Evolutionary conservation across 768 basidiomycete species (phyloP), one percentile per base, ranked within the genome.

Genomic region (Hericium coralloides): DNA sequence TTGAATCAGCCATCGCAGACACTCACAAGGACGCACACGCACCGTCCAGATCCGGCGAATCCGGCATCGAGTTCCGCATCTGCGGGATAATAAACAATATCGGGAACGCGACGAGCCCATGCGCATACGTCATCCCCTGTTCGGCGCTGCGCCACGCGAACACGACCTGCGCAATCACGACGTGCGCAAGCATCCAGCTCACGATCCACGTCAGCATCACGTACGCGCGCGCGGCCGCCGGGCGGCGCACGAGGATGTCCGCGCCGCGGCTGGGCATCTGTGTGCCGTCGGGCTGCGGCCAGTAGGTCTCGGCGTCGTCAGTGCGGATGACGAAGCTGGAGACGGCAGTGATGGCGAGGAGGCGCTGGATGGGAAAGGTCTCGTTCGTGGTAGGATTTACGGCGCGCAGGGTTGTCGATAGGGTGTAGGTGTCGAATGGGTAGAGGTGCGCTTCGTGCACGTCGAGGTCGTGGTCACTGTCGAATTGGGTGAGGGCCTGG

Each of bases 151-250:
- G 69, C 58, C 74, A 72, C 12, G 75, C 76, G 36, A 82, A 64
- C 2, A 77, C 58, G 20, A 77, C 74, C 60, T 76, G 72, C 0
- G 75, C 78, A 37, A 81, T 60, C 12, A 74, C 74, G 38, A 79
- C 67, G 64, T 82, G 81, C n/a, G 80, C 70, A 25, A 83, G 68
- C 65, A 81, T 68, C 82, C 82, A 83, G 60, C 70, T 76, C 22
- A 76, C 58, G 2, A 64, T 67, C 60, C 80, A 83, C 6, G 82
- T 67, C 26, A 78, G 58, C 17, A 83, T 58, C 0, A 77, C 65
- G 41, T 76, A 78, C 25, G 72, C 63, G 14, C 76, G 74, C 2
- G 76, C 75, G 51, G 74, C 75, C 7, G 66, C 70, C 5, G 81
- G 79, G 38, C 81, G 68, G 18, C 59, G 65, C 38, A 81, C 69